Evolutionary conservation across 192 early-diverging fungal genomes (phyloP), one percentile per base, ranked within the genome.

Genomic region (Umbelopsis sp.): DNA sequence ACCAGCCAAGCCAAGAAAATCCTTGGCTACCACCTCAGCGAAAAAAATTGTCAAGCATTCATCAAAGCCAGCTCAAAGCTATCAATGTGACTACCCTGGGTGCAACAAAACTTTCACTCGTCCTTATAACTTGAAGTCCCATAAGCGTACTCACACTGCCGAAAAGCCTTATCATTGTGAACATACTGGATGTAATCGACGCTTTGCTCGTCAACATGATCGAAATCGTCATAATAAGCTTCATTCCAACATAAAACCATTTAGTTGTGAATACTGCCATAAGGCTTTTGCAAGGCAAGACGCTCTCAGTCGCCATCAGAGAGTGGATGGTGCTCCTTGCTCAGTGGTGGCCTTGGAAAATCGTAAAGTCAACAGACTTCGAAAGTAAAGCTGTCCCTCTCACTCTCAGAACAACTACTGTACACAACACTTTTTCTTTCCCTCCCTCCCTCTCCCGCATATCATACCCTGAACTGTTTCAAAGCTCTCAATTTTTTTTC

Each of bases 141-240:
- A 92, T 53, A 88, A 84, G 66, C 82, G 86, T 24, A 81, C 84
- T 0, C 91, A 92, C 47, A 90, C 89, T 26, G 87, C 84, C 32
- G 89, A 91, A 54, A 72, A 84, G 2, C 90, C 89, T 29, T 92
- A 85, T 72, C 81, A 80, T 21, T 92, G 91, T 20, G 80, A 80
- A 26, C 90, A 88, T 83, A 74, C 82, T 34, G 81, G 84, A 52
- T 98, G 96, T 80, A 81, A 88, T 2, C 84, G 88, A 34, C 80
- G 86, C 11, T 98, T 98, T 84, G 90, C 94, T 24, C 87, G 95
- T 4, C 91, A 95, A 75, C 94, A 97, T 72, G 95, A 97, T 74
- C 82, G 94, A 62, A 97, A 94, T 76, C 87, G 96, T 24, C 92
- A 93, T 70, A 83, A 87, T 77, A 90, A 89, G 72, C 76, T 93